Base-by-base conservation (phyloP, 1,284 basidiomycete genomes). In the Cryptococcus sp. region DNA sequence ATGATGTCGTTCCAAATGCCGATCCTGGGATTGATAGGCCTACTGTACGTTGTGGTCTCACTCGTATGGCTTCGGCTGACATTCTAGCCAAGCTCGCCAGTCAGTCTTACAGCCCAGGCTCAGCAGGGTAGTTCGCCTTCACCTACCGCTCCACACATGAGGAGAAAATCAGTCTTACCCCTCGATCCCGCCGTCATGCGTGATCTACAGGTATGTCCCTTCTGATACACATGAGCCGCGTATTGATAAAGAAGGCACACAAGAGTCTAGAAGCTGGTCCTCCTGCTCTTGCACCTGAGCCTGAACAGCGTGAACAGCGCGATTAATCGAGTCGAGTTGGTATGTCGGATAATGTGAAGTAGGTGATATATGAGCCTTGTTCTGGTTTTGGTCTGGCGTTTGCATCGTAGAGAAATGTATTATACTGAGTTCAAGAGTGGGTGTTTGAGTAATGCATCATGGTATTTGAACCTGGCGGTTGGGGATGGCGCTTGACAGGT, bases 111-210 rank as follows among this genome's bases (percentile, higher is more conserved):
- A 39, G 50, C 47, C 19, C 55, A 52, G 47, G 42, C 54, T 3
- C 52, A 52, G 7, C 21, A 42, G 34, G 50, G 54, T 40, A 56
- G 55, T 13, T 32, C 46, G 16, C 57, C 57, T 11, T 32, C 46
- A 18, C 51, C 53, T 23, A 57, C 56, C 32, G 24, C 28, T n/a
- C 58, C 61, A 0, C 66, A 66, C 60, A 56, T 70, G 49, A 47
- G 69, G 37, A 58, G 61, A 49, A 70, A 66, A 57, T 70, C 64
- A 9, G 64, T 66, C 11, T 48, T 69, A 57, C 57, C 73, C 85
- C 87, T 92, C 61, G 91, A 94, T 73, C 89, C 91, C 1, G 83
- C 83, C 34, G 91, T 93, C 31, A 78, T 92, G 64, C 84, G 86
- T 39, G 91, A 93, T 77, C 78, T 94, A 48, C 88, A 92, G 85